phyloP scores from a whole-genome alignment of 345 rosid species.

The Schrenkiella parvula region DNA sequence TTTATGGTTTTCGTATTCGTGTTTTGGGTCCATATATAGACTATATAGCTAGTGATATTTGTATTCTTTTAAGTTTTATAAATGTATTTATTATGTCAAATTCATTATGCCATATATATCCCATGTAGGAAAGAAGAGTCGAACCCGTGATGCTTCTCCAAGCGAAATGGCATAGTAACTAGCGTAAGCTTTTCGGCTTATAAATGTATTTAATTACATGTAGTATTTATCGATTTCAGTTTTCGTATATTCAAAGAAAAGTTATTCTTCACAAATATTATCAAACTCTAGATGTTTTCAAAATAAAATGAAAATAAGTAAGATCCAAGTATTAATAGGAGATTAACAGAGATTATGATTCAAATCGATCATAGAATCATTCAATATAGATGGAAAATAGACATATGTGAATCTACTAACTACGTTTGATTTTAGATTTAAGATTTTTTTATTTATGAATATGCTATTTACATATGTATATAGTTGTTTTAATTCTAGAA shows the following conservation, averaged over 20 bases:
- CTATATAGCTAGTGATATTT: neutral
- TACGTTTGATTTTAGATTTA: neutral
- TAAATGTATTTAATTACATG: too few species aligned
- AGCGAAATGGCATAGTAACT: too few species aligned
- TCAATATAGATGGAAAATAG: neutral
- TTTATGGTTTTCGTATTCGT: neutral
- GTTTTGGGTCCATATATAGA: neutral
- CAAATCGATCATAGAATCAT: neutral
- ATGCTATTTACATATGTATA: neutral
- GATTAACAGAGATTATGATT: neutral
- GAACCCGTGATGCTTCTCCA: too few species aligned
- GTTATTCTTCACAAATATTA: too few species aligned
- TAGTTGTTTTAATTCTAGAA: neutral
- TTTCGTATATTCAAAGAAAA: too few species aligned
- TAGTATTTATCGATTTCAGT: too few species aligned
- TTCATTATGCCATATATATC: too few species aligned
- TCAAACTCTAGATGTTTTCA: too few species aligned
- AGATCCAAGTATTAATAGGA: neutral
- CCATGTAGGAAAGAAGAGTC: too few species aligned
- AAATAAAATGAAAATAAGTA: too few species aligned
- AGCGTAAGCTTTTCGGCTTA: too few species aligned
- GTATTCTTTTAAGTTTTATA: neutral
- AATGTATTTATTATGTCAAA: neutral
- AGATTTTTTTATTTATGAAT: neutral
- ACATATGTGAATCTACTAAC: neutral